Evolutionary conservation across 305 asterid genomes (phyloP), one percentile per base, ranked within the genome.

Genomic region (Rubia tinctorum): DNA sequence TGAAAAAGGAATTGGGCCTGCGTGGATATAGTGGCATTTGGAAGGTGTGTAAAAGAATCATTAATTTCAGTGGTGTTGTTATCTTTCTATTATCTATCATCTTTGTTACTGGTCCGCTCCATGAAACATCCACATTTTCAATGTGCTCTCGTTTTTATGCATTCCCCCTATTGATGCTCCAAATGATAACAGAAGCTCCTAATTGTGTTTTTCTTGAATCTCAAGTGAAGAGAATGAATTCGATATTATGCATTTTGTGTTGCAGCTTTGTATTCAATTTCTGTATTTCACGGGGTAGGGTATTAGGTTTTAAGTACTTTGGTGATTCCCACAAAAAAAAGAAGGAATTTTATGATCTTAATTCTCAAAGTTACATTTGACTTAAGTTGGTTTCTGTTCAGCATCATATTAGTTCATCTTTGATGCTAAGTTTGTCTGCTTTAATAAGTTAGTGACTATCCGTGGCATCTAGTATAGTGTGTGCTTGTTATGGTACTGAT

Each of bases 1-100:
- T 95, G 59, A 88, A 84, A 87, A 88, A 85, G 75, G 96, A 88
- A 77, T 72, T 95, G 79, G 87, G 77, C 77, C 85, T 81, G 70
- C 90, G 85, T 49, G 99, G 96, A 75, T 95, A 95, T 85, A 80
- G 14, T 84, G 98, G 99, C 82, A 87, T 95, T 81, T 95, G 97
- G 99, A 92, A 92, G 98, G 99, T 94, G 80, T 73, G 45, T 70
- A 65, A 58, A 66, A 74, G 72, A 70, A 17, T 63, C n/a, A 25
- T 39, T 77, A 59, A 71, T 73, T 77, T 56, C 73, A 71, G 74
- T 82, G 43, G 66, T 81, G 66, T 68, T 79, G 55, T 71, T 71
- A 9, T 71, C 58, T 78, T 66, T 67, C 70, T 74, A 71, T 60
- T 74, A 71, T 60, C 69, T 27, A 71, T 60, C 69, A 42, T 45